Evolutionary conservation across 148 eudicot genomes (phyloP), one percentile per base, ranked within the genome.

Genomic region (Agrostemma githago): DNA sequence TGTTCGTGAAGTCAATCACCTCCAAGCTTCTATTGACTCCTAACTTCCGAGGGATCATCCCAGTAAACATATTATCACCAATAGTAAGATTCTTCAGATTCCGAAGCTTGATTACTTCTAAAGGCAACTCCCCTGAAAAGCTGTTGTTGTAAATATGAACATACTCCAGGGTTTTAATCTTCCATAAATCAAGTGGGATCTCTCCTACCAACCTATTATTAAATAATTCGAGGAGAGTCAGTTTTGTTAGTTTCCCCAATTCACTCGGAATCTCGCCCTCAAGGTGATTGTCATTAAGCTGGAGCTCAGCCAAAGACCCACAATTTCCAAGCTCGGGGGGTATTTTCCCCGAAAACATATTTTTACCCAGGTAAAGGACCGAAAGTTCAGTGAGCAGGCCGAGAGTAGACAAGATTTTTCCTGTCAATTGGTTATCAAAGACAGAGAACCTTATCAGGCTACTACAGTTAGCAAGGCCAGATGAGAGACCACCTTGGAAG

Each of bases 241-340:
- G 70, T 15, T 66, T 19, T 43, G 76, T 82, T n/a, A 89, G 78
- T 80, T 15, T 76, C 73, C 89, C 95, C 62, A 92, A 71, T 72
- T 92, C 91, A 15, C 79, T 78, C 3, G 95, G 97, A 53, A 92
- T 84, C 42, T 70, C 83, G 48, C 95, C 92, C 74, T 84, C 90
- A 5, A 92, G 81, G 72, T 79, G 81, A 83, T 90, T 92, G 9
- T 57, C 82, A 57, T 74, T 77, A 26, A 92, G 60, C 65, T 73
- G 77, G 79, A 92, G 74, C 70, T 68, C 82, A 34, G 57, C 75
- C 75, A 92, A 78, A 7, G 85, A 79, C 73, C 72, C 60, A 69
- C 95, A 90, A 11, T 86, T 86, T 4, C 97, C 97, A 58, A 92
- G 89, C 78, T 90, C 91, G 10, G 86, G 83, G 11, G 92, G 95